A percentile compares a stretch with the other conserved stretches of the same genome.
Conservation (phyloP, 805 yeast species). For the Teunomyces panamensis region DNA sequence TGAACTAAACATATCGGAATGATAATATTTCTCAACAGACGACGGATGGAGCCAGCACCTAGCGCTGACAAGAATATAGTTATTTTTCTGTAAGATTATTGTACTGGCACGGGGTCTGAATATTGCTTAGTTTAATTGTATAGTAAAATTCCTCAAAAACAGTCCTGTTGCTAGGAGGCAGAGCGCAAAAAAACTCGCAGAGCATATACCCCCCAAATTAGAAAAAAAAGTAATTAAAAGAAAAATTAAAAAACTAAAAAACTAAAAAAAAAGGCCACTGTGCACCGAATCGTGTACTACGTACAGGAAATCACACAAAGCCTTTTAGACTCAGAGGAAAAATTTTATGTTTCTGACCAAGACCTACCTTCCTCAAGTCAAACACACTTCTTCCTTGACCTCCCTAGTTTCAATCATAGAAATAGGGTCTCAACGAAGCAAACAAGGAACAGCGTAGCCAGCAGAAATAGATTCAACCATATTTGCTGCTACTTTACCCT, state of each 20-base stretch:
- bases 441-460: conserved; percentile 2
- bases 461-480: not conserved
- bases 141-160: no score
- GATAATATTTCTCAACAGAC: no score
- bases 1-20: no score
- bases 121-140: no score
- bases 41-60: no score
- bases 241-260: not conserved
- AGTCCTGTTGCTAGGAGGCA: not conserved
- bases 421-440: not conserved
- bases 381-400: conserved; percentile 2
- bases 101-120: no score
- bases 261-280: not conserved
- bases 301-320: conserved; percentile 1
- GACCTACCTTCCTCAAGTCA: conserved; percentile 1
- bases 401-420: not conserved
- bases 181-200: not conserved
- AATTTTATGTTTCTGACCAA: conserved; percentile 1
- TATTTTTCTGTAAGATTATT: no score
- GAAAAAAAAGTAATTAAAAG: not conserved
- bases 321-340: not conserved
- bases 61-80: no score
- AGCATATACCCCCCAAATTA: conserved; percentile 33
- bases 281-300: not conserved
- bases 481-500: not conserved